phyloP scores from a whole-genome alignment of 805 yeast genomes.

The Candida sithepensis region DNA sequence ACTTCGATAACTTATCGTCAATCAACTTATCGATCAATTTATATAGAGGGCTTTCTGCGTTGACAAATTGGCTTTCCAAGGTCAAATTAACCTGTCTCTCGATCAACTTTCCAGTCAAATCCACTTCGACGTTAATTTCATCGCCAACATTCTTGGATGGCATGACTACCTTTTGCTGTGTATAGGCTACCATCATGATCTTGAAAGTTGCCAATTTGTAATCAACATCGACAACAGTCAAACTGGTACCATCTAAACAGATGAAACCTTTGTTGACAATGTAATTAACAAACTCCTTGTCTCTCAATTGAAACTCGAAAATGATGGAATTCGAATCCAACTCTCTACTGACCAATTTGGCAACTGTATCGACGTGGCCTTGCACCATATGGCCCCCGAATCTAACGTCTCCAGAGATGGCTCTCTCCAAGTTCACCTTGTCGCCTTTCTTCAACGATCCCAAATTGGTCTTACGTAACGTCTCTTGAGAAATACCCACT shows the following conservation, averaged over 20 bases:
- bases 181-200: constrained; percentile 88
- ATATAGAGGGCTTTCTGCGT: constrained; percentile 46
- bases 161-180: constrained; percentile 77
- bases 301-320: constrained; percentile 70
- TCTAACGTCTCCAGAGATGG: constrained; percentile 73
- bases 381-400: constrained; percentile 98
- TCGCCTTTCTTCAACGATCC: constrained; percentile 56
- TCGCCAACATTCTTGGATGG: constrained; percentile 63
- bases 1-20: constrained; percentile 36
- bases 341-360: constrained; percentile 48
- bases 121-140: constrained; percentile 87
- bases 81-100: constrained; percentile 75
- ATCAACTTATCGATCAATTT: constrained; percentile 46
- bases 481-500: constrained; percentile 92
- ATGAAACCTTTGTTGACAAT: constrained; percentile 96
- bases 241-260: constrained; percentile 87
- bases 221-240: constrained; percentile 82
- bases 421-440: constrained; percentile 86
- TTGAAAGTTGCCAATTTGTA: constrained; percentile 55
- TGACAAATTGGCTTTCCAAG: constrained; percentile 50
- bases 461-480: constrained; percentile 75
- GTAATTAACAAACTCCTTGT: constrained; percentile 56
- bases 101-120: constrained; percentile 85
- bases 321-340: constrained; percentile 75
- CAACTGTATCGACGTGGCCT: constrained; percentile 94